Percentiles rank a stretch among this genome's conserved stretches.
Conservation (phyloP, 2,329 filamentous ascomycete species). For the Penicillium corylophilum region DNA sequence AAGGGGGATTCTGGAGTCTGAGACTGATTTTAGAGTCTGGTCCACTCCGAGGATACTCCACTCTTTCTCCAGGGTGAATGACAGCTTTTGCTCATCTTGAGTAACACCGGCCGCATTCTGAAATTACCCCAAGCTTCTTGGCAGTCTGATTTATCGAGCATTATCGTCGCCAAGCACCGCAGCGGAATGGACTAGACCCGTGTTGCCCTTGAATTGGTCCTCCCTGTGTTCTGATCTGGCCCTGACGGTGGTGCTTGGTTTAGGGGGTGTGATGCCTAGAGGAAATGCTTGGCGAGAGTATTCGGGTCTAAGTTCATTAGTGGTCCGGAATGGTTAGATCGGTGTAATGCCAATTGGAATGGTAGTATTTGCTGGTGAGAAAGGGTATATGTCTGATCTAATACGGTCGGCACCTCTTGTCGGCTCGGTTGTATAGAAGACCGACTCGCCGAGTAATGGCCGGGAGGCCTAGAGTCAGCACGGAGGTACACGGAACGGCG, state of each 20-base stretch:
- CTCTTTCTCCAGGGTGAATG: not conserved
- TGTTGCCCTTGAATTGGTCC: not conserved
- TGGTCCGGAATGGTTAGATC: not conserved
- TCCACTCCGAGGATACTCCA: not conserved
- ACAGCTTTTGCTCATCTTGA: not conserved
- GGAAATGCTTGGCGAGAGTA: not conserved
- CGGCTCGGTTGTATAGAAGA: not conserved
- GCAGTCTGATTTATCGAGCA: conserved; percentile 10
- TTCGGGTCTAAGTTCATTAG: not conserved
- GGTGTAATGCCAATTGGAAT: not conserved
- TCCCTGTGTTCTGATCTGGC: not conserved
- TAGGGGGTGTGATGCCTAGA: not conserved
- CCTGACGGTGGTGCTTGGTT: not conserved
- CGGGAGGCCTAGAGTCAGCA: not conserved
- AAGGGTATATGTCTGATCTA: not conserved
- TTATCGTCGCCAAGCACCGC: conserved; percentile 9
- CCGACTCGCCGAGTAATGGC: not conserved
- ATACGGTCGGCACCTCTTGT: not conserved
- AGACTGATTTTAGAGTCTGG: too few relatives aligned
- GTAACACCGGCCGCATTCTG: conserved; percentile 15
- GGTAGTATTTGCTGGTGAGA: not conserved
- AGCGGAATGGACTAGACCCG: conserved; percentile 3
- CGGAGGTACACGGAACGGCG: not conserved
- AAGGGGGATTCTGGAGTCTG: not conserved
- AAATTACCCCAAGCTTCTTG: conserved; percentile 10